phyloP scores from a whole-genome alignment of 805 yeast species.

The Sugiyamaella smithiae region DNA sequence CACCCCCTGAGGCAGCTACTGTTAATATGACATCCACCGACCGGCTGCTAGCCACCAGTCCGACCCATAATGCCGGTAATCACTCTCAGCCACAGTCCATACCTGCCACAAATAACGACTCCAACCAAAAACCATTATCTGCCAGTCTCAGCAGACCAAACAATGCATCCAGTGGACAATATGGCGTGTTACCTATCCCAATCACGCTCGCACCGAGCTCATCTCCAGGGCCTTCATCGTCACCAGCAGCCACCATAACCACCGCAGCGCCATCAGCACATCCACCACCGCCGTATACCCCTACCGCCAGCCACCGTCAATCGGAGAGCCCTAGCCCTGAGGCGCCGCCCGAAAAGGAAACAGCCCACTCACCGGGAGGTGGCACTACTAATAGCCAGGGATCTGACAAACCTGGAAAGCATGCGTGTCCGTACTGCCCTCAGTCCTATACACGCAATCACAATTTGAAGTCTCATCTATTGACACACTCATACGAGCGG shows the following conservation, averaged over 20 bases:
- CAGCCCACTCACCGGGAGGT: background rate
- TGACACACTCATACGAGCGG: slow-evolving; percentile 63
- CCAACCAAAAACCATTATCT: too few relatives aligned
- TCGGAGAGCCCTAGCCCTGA: slow-evolving; percentile 1
- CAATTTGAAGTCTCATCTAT: slow-evolving; percentile 67
- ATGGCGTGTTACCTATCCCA: too few relatives aligned
- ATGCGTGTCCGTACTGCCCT: slow-evolving; percentile 56
- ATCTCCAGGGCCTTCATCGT: background rate
- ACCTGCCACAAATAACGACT: too few relatives aligned
- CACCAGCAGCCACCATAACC: background rate
- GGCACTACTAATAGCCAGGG: slow-evolving; percentile 1
- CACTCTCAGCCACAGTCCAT: too few relatives aligned
- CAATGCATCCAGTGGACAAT: too few relatives aligned
- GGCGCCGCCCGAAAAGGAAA: background rate
- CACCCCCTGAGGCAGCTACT: too few relatives aligned
- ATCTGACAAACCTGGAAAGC: slow-evolving; percentile 33
- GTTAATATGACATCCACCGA: too few relatives aligned
- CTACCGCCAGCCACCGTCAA: slow-evolving; percentile 1
- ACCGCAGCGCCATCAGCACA: too few relatives aligned
- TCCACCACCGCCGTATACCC: background rate
- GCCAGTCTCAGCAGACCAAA: too few relatives aligned
- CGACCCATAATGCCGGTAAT: too few relatives aligned
- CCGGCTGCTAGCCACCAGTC: too few relatives aligned
- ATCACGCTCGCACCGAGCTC: too few relatives aligned
- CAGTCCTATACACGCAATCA: slow-evolving; percentile 70